Percentiles rank a stretch among this genome's conserved stretches.
phyloP scores from a whole-genome alignment of 2,329 filamentous ascomycete genomes.

The Ophiosphaerella herpotricha region DNA sequence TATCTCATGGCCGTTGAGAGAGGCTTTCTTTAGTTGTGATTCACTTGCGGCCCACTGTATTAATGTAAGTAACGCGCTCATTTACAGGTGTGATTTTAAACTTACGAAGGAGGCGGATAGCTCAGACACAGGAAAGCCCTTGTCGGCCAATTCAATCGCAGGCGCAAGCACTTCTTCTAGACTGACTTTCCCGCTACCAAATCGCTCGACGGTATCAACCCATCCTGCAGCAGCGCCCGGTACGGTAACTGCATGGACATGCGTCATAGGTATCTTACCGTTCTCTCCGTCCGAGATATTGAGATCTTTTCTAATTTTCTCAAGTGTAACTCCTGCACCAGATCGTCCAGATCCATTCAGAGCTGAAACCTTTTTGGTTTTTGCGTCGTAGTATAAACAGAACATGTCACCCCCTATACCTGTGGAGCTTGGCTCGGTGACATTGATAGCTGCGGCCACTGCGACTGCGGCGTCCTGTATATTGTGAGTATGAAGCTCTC shows the following conservation, averaged over 20 bases:
- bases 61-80: conserved; percentile 6
- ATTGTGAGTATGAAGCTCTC: conserved; percentile 2
- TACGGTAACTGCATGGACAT: conserved; percentile 80
- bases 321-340: conserved; percentile 69
- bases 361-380: conserved; percentile 78
- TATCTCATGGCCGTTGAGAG: conserved; percentile 86
- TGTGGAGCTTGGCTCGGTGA: conserved; percentile 90
- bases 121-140: conserved; percentile 88
- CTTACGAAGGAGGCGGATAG: conserved; percentile 70
- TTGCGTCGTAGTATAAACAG: conserved; percentile 86
- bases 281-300: conserved; percentile 62
- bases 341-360: conserved; percentile 94
- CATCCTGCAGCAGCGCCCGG: conserved; percentile 92
- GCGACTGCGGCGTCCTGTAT: conserved; percentile 90
- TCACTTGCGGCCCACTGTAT: conserved; percentile 74
- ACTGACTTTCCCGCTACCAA: conserved; percentile 83
- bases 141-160: conserved; percentile 82
- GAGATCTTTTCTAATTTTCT: conserved; percentile 71
- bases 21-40: conserved; percentile 67
- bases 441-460: conserved; percentile 87
- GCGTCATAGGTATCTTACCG: conserved; percentile 71
- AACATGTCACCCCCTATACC: conserved; percentile 98
- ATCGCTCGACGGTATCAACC: conserved; percentile 84
- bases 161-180: conserved; percentile 79
- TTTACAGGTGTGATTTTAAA: conserved; percentile 10